Evolutionary conservation across 306 rosid genomes (phyloP).

Genomic region (Glycine tomentella): DNA sequence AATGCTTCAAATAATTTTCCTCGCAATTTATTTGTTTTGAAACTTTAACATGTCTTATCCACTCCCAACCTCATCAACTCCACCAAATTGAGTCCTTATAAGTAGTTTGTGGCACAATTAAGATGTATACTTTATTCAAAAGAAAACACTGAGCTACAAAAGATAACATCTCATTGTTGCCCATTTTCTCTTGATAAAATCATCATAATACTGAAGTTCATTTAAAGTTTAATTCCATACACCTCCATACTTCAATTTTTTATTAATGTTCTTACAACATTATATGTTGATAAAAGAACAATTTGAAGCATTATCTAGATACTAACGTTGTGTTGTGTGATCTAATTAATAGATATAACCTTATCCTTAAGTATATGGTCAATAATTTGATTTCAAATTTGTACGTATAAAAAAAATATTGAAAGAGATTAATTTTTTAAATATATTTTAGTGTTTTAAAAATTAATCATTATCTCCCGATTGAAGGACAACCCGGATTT

Average conservation of each 20-base stretch:
- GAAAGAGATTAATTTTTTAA: too few species aligned
- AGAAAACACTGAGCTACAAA: conserved; percentile 16
- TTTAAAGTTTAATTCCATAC: background rate
- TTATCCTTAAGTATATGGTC: too few species aligned
- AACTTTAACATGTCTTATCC: background rate
- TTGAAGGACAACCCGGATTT: too few species aligned
- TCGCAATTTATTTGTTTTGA: background rate
- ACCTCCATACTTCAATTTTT: background rate
- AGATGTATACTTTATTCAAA: conserved; percentile 25
- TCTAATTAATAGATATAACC: too few species aligned
- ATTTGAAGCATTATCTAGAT: too few species aligned
- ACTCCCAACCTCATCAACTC: conserved; percentile 14
- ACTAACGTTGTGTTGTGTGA: too few species aligned
- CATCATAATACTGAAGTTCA: background rate
- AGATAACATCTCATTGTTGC: background rate
- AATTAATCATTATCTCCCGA: too few species aligned
- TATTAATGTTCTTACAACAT: background rate
- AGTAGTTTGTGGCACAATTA: conserved; percentile 16
- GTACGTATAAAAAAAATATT: too few species aligned
- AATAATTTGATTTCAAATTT: too few species aligned
- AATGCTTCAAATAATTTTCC: too few species aligned
- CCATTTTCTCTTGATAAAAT: conserved; percentile 23
- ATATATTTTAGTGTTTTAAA: too few species aligned
- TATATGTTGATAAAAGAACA: too few species aligned
- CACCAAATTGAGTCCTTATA: conserved; percentile 21